phyloP scores from a whole-genome alignment of 2,329 filamentous ascomycete species.

The Periconia macrospinosa region DNA sequence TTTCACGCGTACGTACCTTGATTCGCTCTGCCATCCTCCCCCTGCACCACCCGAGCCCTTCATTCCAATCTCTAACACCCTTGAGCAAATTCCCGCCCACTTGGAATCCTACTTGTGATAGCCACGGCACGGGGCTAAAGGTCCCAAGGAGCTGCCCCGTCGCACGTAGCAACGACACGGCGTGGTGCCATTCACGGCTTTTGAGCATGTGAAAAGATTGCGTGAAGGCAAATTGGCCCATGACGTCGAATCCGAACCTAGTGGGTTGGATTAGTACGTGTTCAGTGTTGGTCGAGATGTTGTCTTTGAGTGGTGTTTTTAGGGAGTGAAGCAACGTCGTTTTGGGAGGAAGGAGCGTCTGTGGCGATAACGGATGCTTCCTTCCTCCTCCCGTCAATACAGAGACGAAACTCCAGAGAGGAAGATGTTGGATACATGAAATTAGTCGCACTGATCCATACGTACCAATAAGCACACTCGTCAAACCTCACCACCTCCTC shows the following conservation, averaged over 20 bases:
- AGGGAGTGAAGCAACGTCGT: too few species aligned
- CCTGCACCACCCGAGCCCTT: conserved; percentile 2
- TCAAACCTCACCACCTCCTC: background rate
- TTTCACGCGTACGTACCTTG: background rate
- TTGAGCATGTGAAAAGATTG: conserved; percentile 37
- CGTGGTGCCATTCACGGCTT: conserved; percentile 6
- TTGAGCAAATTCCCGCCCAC: background rate
- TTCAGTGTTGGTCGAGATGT: background rate
- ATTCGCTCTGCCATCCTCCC: conserved; percentile 3
- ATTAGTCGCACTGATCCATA: background rate
- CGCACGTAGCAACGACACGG: conserved; percentile 1
- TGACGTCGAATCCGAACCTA: conserved; percentile 47
- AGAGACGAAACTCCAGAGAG: too few species aligned
- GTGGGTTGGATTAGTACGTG: background rate
- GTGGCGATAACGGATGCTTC: background rate
- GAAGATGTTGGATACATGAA: too few species aligned
- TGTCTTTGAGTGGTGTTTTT: background rate
- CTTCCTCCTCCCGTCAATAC: background rate
- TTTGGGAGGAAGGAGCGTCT: background rate
- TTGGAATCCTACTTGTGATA: background rate
- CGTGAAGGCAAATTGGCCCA: conserved; percentile 44
- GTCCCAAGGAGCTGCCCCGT: conserved; percentile 1
- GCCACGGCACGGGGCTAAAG: conserved; percentile 5
- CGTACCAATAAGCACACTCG: background rate
- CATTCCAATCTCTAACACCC: conserved; percentile 3